Evolutionary conservation across 2,329 filamentous ascomycete species (phyloP), one percentile per base, ranked within the genome.

Genomic region (Colletotrichum sp.): DNA sequence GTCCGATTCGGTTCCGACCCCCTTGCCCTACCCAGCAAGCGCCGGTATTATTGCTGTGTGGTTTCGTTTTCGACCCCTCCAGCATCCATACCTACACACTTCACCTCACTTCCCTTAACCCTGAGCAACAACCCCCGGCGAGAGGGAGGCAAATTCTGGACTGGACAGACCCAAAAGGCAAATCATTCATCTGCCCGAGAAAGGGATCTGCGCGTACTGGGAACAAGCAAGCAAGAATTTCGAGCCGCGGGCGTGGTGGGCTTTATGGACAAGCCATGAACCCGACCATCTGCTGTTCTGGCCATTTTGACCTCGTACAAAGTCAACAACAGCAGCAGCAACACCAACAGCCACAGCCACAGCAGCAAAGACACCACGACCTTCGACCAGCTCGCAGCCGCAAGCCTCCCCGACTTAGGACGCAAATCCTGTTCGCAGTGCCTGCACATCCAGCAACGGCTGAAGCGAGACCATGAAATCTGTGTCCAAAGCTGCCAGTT

Each of bases 281-380:
- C 74, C 74, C 64, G 28, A 65, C 60, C 28, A 30, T 59, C 13
- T 36, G 32, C 30, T 44, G 36, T 62, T 39, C 34, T 66, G 21
- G n/a, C 52, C 80, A 71, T 80, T 84, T 76, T 80, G 80, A 79
- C 82, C 82, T 73, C 44, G 63, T 70, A 70, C 68, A 57, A 66
- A 66, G 32, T 44, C 57, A 62, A 15, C 34, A 55, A 67, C 65
- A 57, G 26, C 72, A 26, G 13, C 68, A 49, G 34, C 59, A 79
- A 39, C 77, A 70, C 64, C 62, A 34, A 30, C 72, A 26, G 13
- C 55, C 21, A 28, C 32, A 15, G 26, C 16, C 6, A 57, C 28
- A 75, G 59, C 55, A 59, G 57, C 57, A 71, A 49, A 34, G 60
- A 59, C 34, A 49, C 60, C 60, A 44, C 39, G n/a, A 59, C 34